These are phyloP conservation scores for Rhizopus delemar DNA, from an alignment of 371 early-diverging fungal species.

Conservation along the genomic window DNA sequence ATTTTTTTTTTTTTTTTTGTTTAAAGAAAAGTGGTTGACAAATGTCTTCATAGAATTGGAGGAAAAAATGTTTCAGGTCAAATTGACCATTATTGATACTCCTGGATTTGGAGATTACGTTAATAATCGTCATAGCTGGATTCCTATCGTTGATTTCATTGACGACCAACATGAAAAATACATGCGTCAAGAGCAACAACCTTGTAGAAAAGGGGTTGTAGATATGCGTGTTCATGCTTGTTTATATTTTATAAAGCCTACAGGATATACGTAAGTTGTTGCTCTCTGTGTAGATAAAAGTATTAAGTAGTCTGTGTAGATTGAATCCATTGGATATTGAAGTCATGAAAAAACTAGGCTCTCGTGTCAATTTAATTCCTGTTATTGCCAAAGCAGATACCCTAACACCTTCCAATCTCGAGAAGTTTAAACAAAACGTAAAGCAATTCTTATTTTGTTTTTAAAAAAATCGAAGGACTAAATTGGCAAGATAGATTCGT, in stretches of 20 bases:
- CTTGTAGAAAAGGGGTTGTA: conserved; percentile 74
- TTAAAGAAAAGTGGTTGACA: not conserved
- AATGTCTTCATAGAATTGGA: conserved; percentile 26
- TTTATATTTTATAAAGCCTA: conserved; percentile 84
- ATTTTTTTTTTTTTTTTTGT: conserved; percentile 5
- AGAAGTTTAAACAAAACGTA: conserved; percentile 79
- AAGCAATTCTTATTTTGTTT: not conserved
- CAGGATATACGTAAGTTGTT: conserved; percentile 76
- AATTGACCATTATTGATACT: conserved; percentile 87
- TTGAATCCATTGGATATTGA: conserved; percentile 82
- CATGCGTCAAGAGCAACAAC: conserved; percentile 81
- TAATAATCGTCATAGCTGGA: conserved; percentile 90
- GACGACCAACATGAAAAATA: conserved; percentile 93
- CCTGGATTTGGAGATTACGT: conserved; percentile 91
- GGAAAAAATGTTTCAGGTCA: conserved; percentile 76
- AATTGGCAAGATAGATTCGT: conserved; percentile 54
- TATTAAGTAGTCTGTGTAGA: conserved; percentile 42
- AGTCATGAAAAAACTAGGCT: conserved; percentile 82
- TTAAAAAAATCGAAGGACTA: not conserved
- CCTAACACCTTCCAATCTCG: conserved; percentile 79
- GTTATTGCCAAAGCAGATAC: conserved; percentile 95
- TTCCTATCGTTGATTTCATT: conserved; percentile 94
- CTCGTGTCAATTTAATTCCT: conserved; percentile 89
- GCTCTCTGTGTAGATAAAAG: conserved; percentile 14
- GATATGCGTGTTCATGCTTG: conserved; percentile 92